Base-by-base conservation (phyloP, 2,329 filamentous ascomycete genomes). In the Colletotrichum kahawae region DNA sequence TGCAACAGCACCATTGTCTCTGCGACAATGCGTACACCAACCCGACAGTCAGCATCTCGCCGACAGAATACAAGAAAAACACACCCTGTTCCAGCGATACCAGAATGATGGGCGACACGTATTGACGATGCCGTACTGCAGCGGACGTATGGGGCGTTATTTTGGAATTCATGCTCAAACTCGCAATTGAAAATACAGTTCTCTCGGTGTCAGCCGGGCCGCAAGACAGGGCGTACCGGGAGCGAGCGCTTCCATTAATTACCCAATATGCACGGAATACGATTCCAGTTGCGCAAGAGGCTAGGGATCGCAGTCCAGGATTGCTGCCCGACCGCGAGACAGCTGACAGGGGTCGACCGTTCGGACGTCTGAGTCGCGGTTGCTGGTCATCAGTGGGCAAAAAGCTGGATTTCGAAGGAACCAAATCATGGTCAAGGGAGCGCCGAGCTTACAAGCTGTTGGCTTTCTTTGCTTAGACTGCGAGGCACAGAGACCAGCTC, bases 271-370 rank as follows among this genome's bases (percentile, higher is more conserved):
- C 56, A 72, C n/a, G 36, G 67, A 66, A 29, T 66, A 21, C 54
- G 36, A 54, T 36, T 62, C 38, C 56, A 51, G 31, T 63, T 54
- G 38, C 54, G 54, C 38, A 56, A 67, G 24, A 71, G 65, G 57
- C 69, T 48, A 63, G 69, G 72, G 63, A 67, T 67, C 72, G 69
- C 31, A 62, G 69, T 31, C 38, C 21, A 67, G 48, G 63, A 51
- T 75, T 75, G 72, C 68, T 75, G 72, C 72, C 72, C 69, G 71
- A 75, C 69, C 63, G 62, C 54, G 72, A 71, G 56, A 75, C 72
- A 72, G 33, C 43, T 75, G 31, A 60, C 69, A 63, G 54, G 56
- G 68, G 72, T 27, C 21, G 43, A 66, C 34, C 29, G 69, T 75
- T 72, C 72, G 72, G 63, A 75, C 62, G 48, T 64, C 57, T 75